A percentile compares a stretch with the other conserved stretches of the same genome.
Evolutionary conservation across 768 basidiomycete species (phyloP).

Genomic region (Suillus spraguei): DNA sequence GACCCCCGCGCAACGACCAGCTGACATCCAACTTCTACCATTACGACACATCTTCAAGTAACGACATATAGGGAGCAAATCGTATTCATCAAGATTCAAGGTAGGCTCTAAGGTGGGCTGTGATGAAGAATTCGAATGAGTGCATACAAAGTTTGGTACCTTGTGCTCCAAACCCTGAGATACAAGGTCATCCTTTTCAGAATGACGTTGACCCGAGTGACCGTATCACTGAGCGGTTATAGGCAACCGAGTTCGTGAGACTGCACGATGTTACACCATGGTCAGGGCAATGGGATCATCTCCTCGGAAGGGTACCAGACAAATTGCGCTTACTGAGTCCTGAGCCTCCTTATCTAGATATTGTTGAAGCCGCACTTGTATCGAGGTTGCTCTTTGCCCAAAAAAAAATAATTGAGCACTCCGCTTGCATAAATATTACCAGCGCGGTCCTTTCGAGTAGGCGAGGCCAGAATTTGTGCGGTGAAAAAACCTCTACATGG

Average conservation of each 20-base stretch:
- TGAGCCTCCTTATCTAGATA: background rate
- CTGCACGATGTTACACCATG: background rate
- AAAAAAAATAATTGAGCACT: background rate
- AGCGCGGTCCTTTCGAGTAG: background rate
- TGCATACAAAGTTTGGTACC: slow-evolving; percentile 1
- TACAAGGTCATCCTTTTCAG: background rate
- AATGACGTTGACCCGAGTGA: background rate
- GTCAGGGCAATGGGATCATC: background rate
- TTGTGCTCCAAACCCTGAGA: background rate
- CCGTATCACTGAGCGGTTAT: background rate
- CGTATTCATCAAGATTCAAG: background rate
- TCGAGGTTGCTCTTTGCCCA: background rate
- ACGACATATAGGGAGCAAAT: background rate
- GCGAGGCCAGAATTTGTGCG: background rate
- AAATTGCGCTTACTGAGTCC: background rate
- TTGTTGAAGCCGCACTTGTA: background rate
- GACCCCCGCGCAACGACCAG: too few relatives aligned
- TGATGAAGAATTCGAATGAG: background rate
- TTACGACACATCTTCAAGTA: background rate
- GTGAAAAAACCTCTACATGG: background rate
- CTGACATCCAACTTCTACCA: background rate
- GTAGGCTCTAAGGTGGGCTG: background rate
- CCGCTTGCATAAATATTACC: background rate
- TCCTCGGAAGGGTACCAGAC: slow-evolving; percentile 1
- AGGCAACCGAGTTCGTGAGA: background rate